A percentile compares a stretch with the other conserved stretches of the same genome.
phyloP scores from a whole-genome alignment of 352 stramenopile species.

The Phytophthora pisi region DNA sequence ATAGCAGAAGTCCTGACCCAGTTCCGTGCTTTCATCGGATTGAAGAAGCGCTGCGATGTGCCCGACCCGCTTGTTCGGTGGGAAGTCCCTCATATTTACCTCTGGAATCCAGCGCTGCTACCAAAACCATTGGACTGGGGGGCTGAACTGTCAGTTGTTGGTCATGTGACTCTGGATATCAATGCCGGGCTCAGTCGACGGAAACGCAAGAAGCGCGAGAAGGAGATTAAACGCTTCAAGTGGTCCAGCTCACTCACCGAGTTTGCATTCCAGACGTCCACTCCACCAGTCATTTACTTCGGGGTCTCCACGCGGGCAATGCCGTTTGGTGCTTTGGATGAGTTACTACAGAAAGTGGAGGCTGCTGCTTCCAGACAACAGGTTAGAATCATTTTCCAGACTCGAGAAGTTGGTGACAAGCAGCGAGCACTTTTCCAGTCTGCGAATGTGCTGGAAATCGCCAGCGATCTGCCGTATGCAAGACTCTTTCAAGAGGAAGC shows the following conservation, averaged over 20 bases:
- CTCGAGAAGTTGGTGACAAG: slow-evolving; percentile 27
- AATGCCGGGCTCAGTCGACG: slow-evolving; percentile 25
- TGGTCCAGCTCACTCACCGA: slow-evolving; percentile 12
- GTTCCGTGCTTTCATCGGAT: slow-evolving; percentile 53
- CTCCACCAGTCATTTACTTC: slow-evolving; percentile 48
- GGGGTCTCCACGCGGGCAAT: slow-evolving; percentile 43
- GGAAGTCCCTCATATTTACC: slow-evolving; percentile 56
- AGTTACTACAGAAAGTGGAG: slow-evolving; percentile 46
- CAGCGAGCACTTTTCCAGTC: slow-evolving; percentile 17
- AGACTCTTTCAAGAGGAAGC: slow-evolving; percentile 77
- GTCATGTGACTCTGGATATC: slow-evolving; percentile 34
- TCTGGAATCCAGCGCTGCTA: slow-evolving; percentile 49
- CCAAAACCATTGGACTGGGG: slow-evolving; percentile 52
- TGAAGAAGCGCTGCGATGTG: slow-evolving; percentile 32
- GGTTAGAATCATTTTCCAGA: slow-evolving; percentile 63
- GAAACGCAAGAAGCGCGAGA: slow-evolving; percentile 22
- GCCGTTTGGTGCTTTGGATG: slow-evolving; percentile 28
- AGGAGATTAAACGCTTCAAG: slow-evolving; percentile 24
- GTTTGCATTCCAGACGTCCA: slow-evolving; percentile 28
- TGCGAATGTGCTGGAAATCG: slow-evolving; percentile 32
- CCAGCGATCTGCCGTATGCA: slow-evolving; percentile 59
- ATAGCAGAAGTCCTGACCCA: slow-evolving; percentile 43
- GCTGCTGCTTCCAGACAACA: slow-evolving; percentile 22
- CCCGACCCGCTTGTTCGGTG: slow-evolving; percentile 38
- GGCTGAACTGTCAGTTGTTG: slow-evolving; percentile 42